Base-by-base conservation (phyloP, 176 grass and related monocot genomes). In the Phyllostachys edulis region DNA sequence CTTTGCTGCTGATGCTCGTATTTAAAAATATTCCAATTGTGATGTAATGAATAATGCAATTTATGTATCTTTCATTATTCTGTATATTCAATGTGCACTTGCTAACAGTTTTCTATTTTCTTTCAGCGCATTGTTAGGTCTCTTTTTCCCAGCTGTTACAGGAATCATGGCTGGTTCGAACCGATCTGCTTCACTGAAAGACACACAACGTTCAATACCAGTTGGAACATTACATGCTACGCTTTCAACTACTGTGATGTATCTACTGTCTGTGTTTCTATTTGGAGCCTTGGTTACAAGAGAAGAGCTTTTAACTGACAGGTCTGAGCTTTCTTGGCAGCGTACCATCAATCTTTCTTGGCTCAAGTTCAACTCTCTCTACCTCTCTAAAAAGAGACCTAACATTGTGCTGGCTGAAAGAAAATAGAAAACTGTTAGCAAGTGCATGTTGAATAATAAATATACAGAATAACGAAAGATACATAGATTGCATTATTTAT, bases 111-210 rank as follows among this genome's bases (percentile, higher is more conserved):
- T 67, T 67, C 9, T 56, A 7, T 59, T 78, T 55, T 56, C 16
- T 88, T 82, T 59, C 69, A 98, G 96, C 73, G 80, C 96, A 73
- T 85, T 98, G 81, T 84, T 98, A 73, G 96, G 96, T 76, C 89
- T 98, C 76, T 93, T 90, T 49, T 98, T 95, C 83, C 96, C 96
- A 69, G 96, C 93, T 54, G 96, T 98, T 67, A 98, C 96, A 8
- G 96, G 96, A 67, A 98, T 98, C 76, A 98, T 98, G 96, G 92
- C 92, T 77, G 96, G 96, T 60, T 98, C 96, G 44, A 98, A 98
- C 50, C 82, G 96, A 2, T 98, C 96, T 75, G 91, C 96, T 73
- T 98, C 93, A 64, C 77, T 98, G 16, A 98, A 93, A 90, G 93
- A 98, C 70, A 98, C 96, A 77, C 93, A 98, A 29, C 80, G 89